Evolutionary conservation across 768 basidiomycete genomes (phyloP).

Genomic region (Paxillus involutus): DNA sequence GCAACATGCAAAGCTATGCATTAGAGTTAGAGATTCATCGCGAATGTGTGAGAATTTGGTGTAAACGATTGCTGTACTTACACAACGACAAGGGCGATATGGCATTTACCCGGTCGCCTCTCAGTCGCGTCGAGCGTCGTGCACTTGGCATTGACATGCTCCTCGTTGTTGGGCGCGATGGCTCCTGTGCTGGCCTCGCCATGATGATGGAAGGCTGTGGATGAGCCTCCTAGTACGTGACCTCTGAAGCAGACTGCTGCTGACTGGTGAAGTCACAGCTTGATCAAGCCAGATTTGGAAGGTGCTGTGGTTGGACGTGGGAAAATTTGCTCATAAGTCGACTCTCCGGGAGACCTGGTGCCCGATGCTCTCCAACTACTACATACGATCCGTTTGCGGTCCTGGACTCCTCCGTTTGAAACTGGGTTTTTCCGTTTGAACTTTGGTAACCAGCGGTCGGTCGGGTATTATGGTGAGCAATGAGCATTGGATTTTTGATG

Average conservation of each 20-base stretch:
- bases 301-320: constrained; percentile 29
- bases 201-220: constrained; percentile 14
- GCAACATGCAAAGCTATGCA: constrained; percentile 7
- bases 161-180: constrained; percentile 19
- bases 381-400: no score
- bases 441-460: no score
- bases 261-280: neutral
- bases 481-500: no score
- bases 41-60: neutral
- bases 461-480: no score
- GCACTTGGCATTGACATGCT: constrained; percentile 17
- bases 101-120: neutral
- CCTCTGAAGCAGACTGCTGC: no score
- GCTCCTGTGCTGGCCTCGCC: constrained; percentile 12
- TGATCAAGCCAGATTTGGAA: constrained; percentile 28
- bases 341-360: no score
- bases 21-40: constrained; percentile 1
- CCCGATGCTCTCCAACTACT: no score
- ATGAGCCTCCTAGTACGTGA: neutral
- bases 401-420: no score
- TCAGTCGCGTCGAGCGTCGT: constrained; percentile 27
- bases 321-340: constrained; percentile 2
- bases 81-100: constrained; percentile 4
- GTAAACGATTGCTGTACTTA: constrained; percentile 10
- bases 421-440: no score